Conservation (phyloP, 768 basidiomycete species). For the Tulasnella sp. region DNA sequence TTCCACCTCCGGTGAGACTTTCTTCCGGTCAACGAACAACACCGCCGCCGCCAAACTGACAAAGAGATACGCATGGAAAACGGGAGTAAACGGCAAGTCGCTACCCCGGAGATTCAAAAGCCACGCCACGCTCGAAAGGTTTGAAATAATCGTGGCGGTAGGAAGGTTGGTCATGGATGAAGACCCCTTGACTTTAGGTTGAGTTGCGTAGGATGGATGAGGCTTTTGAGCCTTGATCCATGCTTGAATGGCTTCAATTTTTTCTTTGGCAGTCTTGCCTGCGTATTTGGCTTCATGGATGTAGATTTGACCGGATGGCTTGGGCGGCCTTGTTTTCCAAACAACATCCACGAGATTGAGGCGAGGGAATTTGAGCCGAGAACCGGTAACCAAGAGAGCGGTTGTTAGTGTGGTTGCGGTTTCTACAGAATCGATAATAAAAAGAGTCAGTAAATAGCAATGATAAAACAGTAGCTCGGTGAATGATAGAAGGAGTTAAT, state of each 20-base stretch:
- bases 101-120: conserved; percentile 77
- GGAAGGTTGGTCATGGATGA: conserved; percentile 10
- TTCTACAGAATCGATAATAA: conserved; percentile 25
- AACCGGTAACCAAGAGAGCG: conserved; percentile 39
- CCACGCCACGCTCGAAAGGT: conserved; percentile 68
- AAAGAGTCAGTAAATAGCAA: conserved; percentile 11
- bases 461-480: neutral
- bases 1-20: conserved; percentile 48
- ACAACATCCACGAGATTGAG: conserved; percentile 68
- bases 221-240: conserved; percentile 47
- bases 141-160: conserved; percentile 40
- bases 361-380: conserved; percentile 65
- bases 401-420: conserved; percentile 48
- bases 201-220: conserved; percentile 1
- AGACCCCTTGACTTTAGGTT: conserved; percentile 4
- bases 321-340: conserved; percentile 56
- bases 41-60: conserved; percentile 44
- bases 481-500: neutral
- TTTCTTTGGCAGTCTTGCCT: conserved; percentile 43
- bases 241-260: conserved; percentile 51
- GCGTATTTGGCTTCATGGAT: conserved; percentile 58
- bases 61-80: conserved; percentile 81
- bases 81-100: conserved; percentile 83
- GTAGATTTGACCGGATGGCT: conserved; percentile 51
- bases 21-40: conserved; percentile 61